Evolutionary conservation across 495 filamentous ascomycete genomes (phyloP).

Genomic region (Xylaria scruposa): DNA sequence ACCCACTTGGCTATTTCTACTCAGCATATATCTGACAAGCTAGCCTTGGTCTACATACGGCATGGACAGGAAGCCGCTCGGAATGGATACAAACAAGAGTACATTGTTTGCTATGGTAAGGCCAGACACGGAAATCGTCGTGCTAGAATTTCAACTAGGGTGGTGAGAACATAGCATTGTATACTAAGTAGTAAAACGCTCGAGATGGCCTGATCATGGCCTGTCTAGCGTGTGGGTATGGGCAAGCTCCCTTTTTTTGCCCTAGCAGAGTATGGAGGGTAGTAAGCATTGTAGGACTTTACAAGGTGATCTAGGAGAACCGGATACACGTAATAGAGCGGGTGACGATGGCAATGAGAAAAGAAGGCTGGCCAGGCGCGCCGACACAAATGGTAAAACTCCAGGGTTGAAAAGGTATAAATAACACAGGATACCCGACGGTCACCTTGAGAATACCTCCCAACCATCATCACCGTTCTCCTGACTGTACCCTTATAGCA

Average conservation of each 20-base stretch:
- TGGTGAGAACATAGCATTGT: background rate
- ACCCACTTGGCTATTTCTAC: background rate
- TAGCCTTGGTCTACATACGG: background rate
- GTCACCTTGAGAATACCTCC: background rate
- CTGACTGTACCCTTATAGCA: background rate
- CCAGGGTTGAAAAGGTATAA: constrained; percentile 1
- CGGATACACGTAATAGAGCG: background rate
- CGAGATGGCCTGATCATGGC: background rate
- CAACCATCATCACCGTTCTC: background rate
- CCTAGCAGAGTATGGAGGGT: background rate
- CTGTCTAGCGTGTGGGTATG: background rate
- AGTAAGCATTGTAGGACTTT: background rate
- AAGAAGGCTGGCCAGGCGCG: background rate
- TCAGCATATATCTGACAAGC: background rate
- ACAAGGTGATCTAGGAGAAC: background rate
- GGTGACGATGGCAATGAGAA: background rate
- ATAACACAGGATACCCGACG: background rate
- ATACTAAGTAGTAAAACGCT: background rate
- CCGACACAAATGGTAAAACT: background rate
- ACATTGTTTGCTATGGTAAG: background rate
- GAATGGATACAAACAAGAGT: background rate
- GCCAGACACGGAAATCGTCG: background rate
- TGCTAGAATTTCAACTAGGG: background rate
- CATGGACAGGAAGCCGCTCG: background rate
- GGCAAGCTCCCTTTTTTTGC: background rate